Evolutionary conservation across 768 basidiomycete genomes (phyloP), one percentile per base, ranked within the genome.

Genomic region (Boletus vinaceobasis): DNA sequence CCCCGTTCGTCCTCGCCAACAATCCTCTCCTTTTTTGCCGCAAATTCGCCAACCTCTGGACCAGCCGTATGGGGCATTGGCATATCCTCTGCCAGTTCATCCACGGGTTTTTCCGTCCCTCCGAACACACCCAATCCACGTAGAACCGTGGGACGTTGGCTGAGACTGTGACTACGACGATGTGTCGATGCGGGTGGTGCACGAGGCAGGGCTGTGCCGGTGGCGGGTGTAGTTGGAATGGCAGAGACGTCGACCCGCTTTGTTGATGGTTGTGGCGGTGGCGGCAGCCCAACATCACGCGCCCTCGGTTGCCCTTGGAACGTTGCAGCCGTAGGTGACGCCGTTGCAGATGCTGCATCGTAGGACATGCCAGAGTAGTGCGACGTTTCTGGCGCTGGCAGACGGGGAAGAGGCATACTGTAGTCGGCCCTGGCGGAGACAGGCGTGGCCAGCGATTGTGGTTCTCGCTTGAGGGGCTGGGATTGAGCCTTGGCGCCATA

Each of bases 351-450:
- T 5, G 76, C 71, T 21, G 76, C 72, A 63, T 92, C 89, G 63
- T 93, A 93, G 32, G 88, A 89, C 81, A 86, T 81, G 9, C 84
- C 87, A 15, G 88, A 89, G 64, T 85, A 89, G 65, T 93, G 91
- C 0, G 85, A 84, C 6, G 88, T 83, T 64, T 87, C 87, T 0
- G 92, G 92, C 2, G 88, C 82, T 29, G 92, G 91, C 14, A 93
- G 76, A 17, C 87, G 78, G 3, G 92, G 90, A 7, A 93, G 78
- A 0, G 86, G 83, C 85, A 94, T 91, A 59, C 81, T 87, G 67
- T 93, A 91, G 61, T 91, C 88, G 5, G 86, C 84, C 64, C 75
- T 79, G 15, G 71, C 63, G 74, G 56, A 73, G 66, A 45, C 63
- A 58, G 43, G 71, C 48, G 29, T 63, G 43, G 35, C 66, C 52